A percentile compares a stretch with the other conserved stretches of the same genome.
phyloP scores from a whole-genome alignment of 257 asterid genomes.

The Rauvolfia tetraphylla region DNA sequence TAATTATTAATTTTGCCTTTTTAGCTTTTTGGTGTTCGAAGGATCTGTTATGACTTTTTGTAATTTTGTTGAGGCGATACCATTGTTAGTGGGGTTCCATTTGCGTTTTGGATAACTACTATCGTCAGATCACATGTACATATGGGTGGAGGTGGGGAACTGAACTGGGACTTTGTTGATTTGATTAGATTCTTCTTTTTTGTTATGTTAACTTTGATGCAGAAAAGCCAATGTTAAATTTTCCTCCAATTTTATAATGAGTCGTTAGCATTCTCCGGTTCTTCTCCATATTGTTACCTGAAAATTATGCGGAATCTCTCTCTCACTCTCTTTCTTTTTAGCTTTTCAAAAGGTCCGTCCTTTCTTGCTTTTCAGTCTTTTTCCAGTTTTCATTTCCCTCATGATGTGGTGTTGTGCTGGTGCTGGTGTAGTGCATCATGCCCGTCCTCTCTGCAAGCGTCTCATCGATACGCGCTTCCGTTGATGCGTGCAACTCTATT shows the following conservation, averaged over 20 bases:
- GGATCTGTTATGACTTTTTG: conserved; percentile 14
- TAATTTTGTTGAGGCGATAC: conserved; percentile 21
- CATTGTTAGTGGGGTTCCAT: conserved; percentile 11
- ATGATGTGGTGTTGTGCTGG: background rate
- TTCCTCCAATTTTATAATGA: conserved; percentile 17
- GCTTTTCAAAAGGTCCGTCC: conserved; percentile 33
- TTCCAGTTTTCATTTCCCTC: conserved; percentile 33
- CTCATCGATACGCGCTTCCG: conserved; percentile 14
- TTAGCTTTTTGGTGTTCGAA: conserved; percentile 9
- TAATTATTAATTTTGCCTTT: conserved; percentile 3
- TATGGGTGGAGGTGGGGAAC: background rate
- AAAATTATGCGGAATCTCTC: conserved; percentile 45
- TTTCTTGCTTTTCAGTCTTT: conserved; percentile 18
- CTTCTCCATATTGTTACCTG: conserved; percentile 23
- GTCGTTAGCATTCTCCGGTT: conserved; percentile 25
- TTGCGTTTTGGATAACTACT: conserved; percentile 8
- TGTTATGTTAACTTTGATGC: conserved; percentile 26
- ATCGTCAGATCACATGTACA: conserved; percentile 15
- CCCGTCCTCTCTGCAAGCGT: background rate
- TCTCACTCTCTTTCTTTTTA: background rate
- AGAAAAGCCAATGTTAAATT: conserved; percentile 25
- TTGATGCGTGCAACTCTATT: background rate
- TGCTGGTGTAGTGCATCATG: conserved; percentile 17
- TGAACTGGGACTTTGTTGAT: conserved; percentile 2
- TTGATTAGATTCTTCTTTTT: conserved; percentile 18